Evolutionary conservation across 768 basidiomycete genomes (phyloP).

Genomic region (Coprinopsis cinerea): DNA sequence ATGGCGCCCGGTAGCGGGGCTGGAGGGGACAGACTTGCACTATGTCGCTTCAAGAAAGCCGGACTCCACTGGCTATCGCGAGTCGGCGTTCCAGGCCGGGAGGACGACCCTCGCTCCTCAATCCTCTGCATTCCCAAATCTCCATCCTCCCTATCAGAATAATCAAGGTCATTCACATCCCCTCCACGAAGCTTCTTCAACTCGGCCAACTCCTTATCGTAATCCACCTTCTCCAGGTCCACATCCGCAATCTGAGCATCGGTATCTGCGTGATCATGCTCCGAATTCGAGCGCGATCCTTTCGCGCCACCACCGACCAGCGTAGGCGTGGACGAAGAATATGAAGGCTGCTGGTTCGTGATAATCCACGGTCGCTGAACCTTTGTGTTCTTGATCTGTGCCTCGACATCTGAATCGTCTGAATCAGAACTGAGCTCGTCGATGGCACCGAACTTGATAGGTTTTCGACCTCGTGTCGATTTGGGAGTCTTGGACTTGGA

Average conservation of each 20-base stretch:
- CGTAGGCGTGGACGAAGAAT: conserved; percentile 24
- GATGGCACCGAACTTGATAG: conserved; percentile 27
- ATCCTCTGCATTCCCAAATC: conserved; percentile 15
- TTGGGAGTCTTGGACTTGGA: conserved; percentile 3
- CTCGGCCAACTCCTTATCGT: conserved; percentile 37
- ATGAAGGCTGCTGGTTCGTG: conserved; percentile 11
- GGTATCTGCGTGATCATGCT: neutral
- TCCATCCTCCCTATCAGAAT: conserved; percentile 49
- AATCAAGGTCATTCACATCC: conserved; percentile 17
- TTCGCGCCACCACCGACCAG: conserved; percentile 21
- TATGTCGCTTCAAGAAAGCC: conserved; percentile 41
- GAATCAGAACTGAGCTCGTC: conserved; percentile 20
- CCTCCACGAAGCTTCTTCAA: conserved; percentile 24
- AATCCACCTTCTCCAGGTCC: conserved; percentile 19
- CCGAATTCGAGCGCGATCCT: too few species aligned
- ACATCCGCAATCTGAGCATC: conserved; percentile 6
- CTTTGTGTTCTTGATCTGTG: conserved; percentile 7
- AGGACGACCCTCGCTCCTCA: neutral
- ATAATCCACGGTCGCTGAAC: conserved; percentile 1
- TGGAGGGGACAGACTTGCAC: conserved; percentile 5
- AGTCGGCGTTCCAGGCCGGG: conserved; percentile 6
- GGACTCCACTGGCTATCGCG: conserved; percentile 38
- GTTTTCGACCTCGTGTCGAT: conserved; percentile 19
- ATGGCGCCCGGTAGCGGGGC: conserved; percentile 19
- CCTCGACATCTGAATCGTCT: conserved; percentile 24